Percentiles rank a stretch among this genome's conserved stretches.
Evolutionary conservation across 1,284 basidiomycete species (phyloP).

Genomic region (Ceratobasidium papillatum): DNA sequence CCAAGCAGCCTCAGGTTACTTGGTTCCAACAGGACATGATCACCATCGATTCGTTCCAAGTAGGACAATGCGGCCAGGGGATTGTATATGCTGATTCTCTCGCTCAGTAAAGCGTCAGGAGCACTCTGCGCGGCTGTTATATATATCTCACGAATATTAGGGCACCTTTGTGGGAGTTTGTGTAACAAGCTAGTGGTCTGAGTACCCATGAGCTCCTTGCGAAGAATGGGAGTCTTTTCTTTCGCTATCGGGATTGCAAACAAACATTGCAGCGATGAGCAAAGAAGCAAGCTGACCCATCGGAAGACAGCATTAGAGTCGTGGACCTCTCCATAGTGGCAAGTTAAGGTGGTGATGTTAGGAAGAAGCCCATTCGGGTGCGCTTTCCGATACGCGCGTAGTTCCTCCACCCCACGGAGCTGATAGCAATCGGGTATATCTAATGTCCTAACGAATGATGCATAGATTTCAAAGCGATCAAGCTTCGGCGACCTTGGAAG

Average conservation of each 20-base stretch:
- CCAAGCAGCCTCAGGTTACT: slow-evolving; percentile 10
- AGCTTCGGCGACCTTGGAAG: background rate
- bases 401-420: background rate
- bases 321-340: background rate
- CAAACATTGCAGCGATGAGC: background rate
- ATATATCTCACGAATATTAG: slow-evolving; percentile 13
- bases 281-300: slow-evolving; percentile 17
- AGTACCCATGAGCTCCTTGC: background rate
- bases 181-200: background rate
- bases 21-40: background rate
- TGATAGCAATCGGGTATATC: slow-evolving; percentile 24
- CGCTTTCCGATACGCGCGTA: background rate
- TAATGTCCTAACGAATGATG: slow-evolving; percentile 6
- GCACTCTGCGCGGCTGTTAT: background rate
- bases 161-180: background rate
- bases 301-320: background rate
- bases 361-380: background rate
- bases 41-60: background rate
- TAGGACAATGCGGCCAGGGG: background rate
- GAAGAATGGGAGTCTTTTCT: background rate
- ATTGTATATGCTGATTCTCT: background rate
- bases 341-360: slow-evolving; percentile 9
- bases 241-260: background rate
- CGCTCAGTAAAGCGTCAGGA: background rate
- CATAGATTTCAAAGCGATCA: slow-evolving; percentile 22